Evolutionary conservation across 2,329 filamentous ascomycete species (phyloP).

Genomic region (Penicillium vulpinum): DNA sequence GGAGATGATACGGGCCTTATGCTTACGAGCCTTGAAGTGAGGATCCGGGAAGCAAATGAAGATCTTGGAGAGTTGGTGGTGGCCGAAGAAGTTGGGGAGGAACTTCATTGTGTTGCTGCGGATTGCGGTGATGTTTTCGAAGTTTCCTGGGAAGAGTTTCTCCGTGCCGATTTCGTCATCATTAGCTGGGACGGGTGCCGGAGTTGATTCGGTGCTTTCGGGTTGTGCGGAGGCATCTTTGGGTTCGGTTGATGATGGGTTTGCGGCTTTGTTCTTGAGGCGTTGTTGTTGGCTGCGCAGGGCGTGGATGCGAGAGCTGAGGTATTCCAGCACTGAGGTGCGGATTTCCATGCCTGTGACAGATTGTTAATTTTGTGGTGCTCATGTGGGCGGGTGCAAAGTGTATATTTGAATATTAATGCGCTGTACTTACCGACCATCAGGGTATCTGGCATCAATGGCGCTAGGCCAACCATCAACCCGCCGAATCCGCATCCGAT

Average conservation of each 20-base stretch:
- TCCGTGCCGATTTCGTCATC: slow-evolving; percentile 25
- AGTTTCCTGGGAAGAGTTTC: slow-evolving; percentile 48
- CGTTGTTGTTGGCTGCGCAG: slow-evolving; percentile 57
- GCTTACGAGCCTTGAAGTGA: slow-evolving; percentile 96
- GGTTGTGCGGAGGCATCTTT: background rate
- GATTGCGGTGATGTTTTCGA: slow-evolving; percentile 85
- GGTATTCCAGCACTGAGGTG: slow-evolving; percentile 83
- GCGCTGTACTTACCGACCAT: slow-evolving; percentile 66
- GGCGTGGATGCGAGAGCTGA: slow-evolving; percentile 81
- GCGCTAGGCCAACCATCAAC: slow-evolving; percentile 79
- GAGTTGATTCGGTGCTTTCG: background rate
- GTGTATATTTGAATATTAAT: background rate
- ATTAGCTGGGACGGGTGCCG: slow-evolving; percentile 5
- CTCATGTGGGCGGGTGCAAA: background rate
- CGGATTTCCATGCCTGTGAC: slow-evolving; percentile 85
- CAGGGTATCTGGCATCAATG: slow-evolving; percentile 75
- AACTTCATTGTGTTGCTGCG: slow-evolving; percentile 99
- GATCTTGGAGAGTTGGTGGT: slow-evolving; percentile 78
- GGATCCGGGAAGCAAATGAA: slow-evolving; percentile 99
- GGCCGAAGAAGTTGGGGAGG: slow-evolving; percentile 92
- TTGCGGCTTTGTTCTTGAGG: slow-evolving; percentile 20
- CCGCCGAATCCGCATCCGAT: slow-evolving; percentile 97
- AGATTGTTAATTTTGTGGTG: background rate
- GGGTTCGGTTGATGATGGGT: slow-evolving; percentile 8
- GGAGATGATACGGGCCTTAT: slow-evolving; percentile 93